Evolutionary conservation across 192 early-diverging fungal genomes (phyloP).

Genomic region (Gryganskiella cystojenkinii): DNA sequence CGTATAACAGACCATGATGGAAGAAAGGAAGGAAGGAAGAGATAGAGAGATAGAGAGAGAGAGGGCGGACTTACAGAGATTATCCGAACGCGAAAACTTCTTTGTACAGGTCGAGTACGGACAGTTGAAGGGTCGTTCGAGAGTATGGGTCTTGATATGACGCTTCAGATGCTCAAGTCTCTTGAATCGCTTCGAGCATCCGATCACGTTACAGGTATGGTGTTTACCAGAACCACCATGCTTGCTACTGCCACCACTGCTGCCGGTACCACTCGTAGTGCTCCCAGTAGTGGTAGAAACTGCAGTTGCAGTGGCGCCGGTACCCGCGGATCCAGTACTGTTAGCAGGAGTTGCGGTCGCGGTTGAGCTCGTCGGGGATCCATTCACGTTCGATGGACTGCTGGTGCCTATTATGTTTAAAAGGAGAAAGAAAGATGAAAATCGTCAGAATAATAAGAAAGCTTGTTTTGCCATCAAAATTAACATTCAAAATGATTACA

Average conservation of each 20-base stretch:
- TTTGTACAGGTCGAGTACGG: slow-evolving; percentile 57
- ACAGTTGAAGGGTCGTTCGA: slow-evolving; percentile 69
- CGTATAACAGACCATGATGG: background rate
- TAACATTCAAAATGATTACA: too few relatives aligned
- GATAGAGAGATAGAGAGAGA: background rate
- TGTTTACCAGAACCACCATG: slow-evolving; percentile 54
- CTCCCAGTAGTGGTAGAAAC: background rate
- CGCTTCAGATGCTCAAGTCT: slow-evolving; percentile 68
- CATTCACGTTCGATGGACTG: too few relatives aligned
- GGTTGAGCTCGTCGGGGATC: too few relatives aligned
- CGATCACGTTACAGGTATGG: slow-evolving; percentile 60
- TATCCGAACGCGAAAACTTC: slow-evolving; percentile 67
- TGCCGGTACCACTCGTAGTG: slow-evolving; percentile 26
- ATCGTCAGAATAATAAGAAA: too few relatives aligned
- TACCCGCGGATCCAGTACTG: background rate
- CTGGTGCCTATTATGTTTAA: too few relatives aligned
- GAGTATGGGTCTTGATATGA: slow-evolving; percentile 67
- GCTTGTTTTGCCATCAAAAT: too few relatives aligned
- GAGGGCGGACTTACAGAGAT: slow-evolving; percentile 47
- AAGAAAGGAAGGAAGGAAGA: background rate
- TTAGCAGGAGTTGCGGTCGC: background rate
- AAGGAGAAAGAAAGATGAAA: too few relatives aligned
- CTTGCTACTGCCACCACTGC: slow-evolving; percentile 23
- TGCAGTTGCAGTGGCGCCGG: background rate
- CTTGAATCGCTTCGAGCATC: slow-evolving; percentile 65